Evolutionary conservation across 495 filamentous ascomycete species (phyloP), one percentile per base, ranked within the genome.

Genomic region (Hypoxylon subgilvum): DNA sequence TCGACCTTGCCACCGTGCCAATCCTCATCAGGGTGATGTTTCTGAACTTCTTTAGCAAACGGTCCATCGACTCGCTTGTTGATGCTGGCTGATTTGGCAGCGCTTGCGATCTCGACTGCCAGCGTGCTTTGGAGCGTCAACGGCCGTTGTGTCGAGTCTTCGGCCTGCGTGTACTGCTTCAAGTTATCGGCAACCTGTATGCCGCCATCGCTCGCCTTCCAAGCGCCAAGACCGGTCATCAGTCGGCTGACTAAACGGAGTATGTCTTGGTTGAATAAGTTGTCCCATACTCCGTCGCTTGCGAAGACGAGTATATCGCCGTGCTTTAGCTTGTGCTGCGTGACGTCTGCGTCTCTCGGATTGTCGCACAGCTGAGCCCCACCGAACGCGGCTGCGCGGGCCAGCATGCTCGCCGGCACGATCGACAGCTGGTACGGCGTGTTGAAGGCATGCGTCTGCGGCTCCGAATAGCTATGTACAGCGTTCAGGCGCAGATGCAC

Each of bases 391-490:
- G 82, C 83, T 12, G 88, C 85, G 63, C 92, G 88, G 4, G 81
- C 79, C 36, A 89, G 81, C 76, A 96, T 86, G 61, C 82, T 84
- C 6, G 87, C 82, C 4, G 94, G 93, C 30, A 96, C 86, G 54
- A 96, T 84, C 57, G 90, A 91, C 14, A 98, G 84, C 73, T 98
- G 94, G 72, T 87, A 97, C 2, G 94, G 94, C 0, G 93, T 97
- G 73, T 98, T 98, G 79, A 98, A 98, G 17, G 88, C 91, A 70
- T 98, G 95, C 0, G 90, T 97, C 71, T 98, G 94, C 17, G 91
- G 88, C 28, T 85, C 80, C 3, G 91, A 94, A 69, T 84, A 85
- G 35, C 89, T 81, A 63, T 92, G 88, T 13, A 97, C 87, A 9
- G 88, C 89, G 63, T 91, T 93, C 25, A 87, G 79, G 17, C 91